These are phyloP conservation scores for Striga hermonthica DNA, from an alignment of 305 asterid genomes.

Conservation along the genomic window DNA sequence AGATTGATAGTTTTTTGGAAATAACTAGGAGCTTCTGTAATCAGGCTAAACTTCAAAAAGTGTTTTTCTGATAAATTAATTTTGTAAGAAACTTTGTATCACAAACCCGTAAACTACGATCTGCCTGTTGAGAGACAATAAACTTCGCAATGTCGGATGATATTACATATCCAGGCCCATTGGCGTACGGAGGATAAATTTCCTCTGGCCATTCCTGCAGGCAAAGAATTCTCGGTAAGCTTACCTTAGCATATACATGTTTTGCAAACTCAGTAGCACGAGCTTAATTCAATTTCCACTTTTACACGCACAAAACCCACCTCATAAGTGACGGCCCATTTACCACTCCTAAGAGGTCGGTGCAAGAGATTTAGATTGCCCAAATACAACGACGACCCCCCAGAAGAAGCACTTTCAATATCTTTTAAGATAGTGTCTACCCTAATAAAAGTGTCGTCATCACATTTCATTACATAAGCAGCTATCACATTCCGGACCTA, in stretches of 20 bases:
- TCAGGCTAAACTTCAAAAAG: neutral
- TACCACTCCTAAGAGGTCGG: conserved; percentile 90
- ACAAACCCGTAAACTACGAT: conserved; percentile 72
- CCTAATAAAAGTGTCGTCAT: conserved; percentile 89
- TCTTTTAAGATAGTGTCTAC: conserved; percentile 69
- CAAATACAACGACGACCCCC: conserved; percentile 71
- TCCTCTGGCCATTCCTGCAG: conserved; percentile 97
- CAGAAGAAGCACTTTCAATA: conserved; percentile 53
- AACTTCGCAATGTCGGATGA: conserved; percentile 71
- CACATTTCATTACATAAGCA: conserved; percentile 85
- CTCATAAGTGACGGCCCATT: conserved; percentile 96
- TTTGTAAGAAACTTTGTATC: conserved; percentile 13
- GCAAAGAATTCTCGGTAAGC: conserved; percentile 9
- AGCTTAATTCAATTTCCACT: neutral
- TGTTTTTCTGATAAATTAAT: too few relatives aligned
- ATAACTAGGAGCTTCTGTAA: neutral
- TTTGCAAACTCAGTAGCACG: neutral
- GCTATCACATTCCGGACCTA: conserved; percentile 79
- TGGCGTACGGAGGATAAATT: conserved; percentile 92
- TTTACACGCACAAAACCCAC: conserved; percentile 27
- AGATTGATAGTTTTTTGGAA: neutral
- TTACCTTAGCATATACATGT: neutral
- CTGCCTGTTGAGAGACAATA: conserved; percentile 59
- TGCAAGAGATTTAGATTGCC: conserved; percentile 92
- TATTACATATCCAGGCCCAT: conserved; percentile 91